Evolutionary conservation across 169 alveolate species (phyloP), one percentile per base, ranked within the genome.

Genomic region (Babesia divergens): DNA sequence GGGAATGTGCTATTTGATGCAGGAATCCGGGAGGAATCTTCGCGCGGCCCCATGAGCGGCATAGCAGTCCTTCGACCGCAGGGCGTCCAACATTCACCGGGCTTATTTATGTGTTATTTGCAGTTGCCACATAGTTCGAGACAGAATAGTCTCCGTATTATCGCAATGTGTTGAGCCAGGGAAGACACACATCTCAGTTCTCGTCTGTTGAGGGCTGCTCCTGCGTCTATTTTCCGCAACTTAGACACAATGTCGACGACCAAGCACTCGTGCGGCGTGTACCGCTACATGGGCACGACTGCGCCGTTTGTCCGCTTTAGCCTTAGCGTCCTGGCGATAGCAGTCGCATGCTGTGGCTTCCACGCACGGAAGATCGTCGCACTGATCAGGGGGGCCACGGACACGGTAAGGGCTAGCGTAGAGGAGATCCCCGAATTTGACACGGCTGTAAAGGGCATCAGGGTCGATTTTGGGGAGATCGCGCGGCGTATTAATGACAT

Each of bases 251-350:
- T 62, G 72, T 43, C 72, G n/a, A 44, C 28, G 47, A 32, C 0
- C 22, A 38, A n/a, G 6, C 72, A 62, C 59, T 9, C 14, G 11
- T 49, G 59, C 14, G 26, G 72, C 44, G 59, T 62, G 38, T 44
- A 43, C 43, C 72, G 72, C 59, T 62, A 62, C 20, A 34, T 62
- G 34, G 72, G 72, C 8, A 9, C 29, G 13, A 35, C 43, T 24
- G 38, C 72, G 34, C 38, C 59, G 9, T 62, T 62, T 20, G 56
- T 49, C 49, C 56, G 59, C 18, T 62, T 62, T 46, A 62, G 72
- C 72, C 11, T 44, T 16, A 46, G 52, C 16, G 72, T 62, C 34
- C 29, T 62, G 29, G 72, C 34, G 20, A 28, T 62, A 22, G 72
- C 72, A 6, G 0, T 31, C 16, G 56, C 72, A 22, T 11, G 52